Base-by-base conservation (phyloP, 768 basidiomycete species). In the Agaricus subrufescens region DNA sequence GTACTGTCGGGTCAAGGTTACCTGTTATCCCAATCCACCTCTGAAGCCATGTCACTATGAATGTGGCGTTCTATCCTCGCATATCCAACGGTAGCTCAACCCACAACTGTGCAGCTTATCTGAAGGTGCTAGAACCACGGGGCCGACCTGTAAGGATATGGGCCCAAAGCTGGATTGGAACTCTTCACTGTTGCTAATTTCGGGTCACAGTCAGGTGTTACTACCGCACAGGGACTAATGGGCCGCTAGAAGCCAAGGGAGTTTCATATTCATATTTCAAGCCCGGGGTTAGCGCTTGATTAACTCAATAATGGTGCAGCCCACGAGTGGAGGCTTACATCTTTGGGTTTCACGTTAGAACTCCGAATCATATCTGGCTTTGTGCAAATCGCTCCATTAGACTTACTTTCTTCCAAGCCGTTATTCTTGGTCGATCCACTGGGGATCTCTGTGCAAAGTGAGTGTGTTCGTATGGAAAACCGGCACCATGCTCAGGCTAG, bases 161-260 rank as follows among this genome's bases (percentile, higher is more conserved):
- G 25, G 2, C 1, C 5, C 34, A 34, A 34, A 34, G 34, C 34
- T 34, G 34, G 11, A 34, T 8, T 34, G 34, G 34, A 34, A 34
- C 7, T 12, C 30, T n/a, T 42, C 19, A 15, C 43, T 15, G 37
- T 43, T 44, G 27, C 51, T 30, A 52, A 52, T 44, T 29, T 31
- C 34, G 31, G 40, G 37, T 8, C 2, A 40, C 25, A 19, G 34
- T 19, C 37, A 29, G 51, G 15, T 40, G n/a, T 29, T 44, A 15
- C 7, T 25, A 50, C 31, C 23, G 48, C 40, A 45, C 27, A 45
- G 42, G 55, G 42, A 48, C 47, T 45, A 43, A 34, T 30, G 26
- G 45, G 48, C 48, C 43, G 37, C 48, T 56, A 50, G 43, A 56
- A 55, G 54, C 54, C 54, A 55, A 44, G 47, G 15, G 40, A 25